Percentiles rank a stretch among this genome's conserved stretches.
These are phyloP conservation scores for Magnusiomyces magnusii DNA, from an alignment of 1,139 yeast genomes.

Conservation along the genomic window DNA sequence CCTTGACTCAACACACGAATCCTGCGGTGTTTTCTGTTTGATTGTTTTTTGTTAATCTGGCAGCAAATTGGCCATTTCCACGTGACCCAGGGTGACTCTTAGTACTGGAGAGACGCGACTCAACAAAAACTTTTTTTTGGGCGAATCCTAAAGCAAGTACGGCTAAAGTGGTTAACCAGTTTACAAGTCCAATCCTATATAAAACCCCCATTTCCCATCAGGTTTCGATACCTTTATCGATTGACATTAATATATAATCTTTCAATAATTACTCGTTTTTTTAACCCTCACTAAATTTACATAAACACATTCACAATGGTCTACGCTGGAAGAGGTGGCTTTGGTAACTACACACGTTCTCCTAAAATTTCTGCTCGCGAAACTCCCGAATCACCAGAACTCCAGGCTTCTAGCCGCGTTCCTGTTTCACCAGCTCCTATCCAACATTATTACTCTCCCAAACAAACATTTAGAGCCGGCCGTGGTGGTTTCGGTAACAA, in stretches of 20 bases:
- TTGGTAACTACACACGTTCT: constrained; percentile 26
- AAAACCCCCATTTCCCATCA: too few species aligned
- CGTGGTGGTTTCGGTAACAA: constrained; percentile 37
- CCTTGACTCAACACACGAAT: too few species aligned
- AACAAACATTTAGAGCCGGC: constrained; percentile 32
- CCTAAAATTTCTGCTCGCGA: constrained; percentile 14
- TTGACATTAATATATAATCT: too few species aligned
- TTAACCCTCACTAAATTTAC: neutral
- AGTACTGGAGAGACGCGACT: neutral
- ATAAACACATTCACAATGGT: constrained; percentile 23
- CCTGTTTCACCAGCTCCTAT: constrained; percentile 34
- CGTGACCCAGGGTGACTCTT: neutral
- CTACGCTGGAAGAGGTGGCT: constrained; percentile 32
- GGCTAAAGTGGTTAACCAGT: neutral
- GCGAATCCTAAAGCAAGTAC: neutral
- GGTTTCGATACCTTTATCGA: too few species aligned
- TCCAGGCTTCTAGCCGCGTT: constrained; percentile 13
- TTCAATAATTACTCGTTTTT: too few species aligned
- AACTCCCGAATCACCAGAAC: constrained; percentile 14
- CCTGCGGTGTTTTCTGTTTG: too few species aligned
- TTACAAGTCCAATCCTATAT: too few species aligned
- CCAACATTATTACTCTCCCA: constrained; percentile 32
- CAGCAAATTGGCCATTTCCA: neutral
- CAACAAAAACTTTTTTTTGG: too few species aligned
- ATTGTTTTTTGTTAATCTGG: neutral